Conservation (phyloP, 805 yeast species). For the Diddensiella caesifluorescens region DNA sequence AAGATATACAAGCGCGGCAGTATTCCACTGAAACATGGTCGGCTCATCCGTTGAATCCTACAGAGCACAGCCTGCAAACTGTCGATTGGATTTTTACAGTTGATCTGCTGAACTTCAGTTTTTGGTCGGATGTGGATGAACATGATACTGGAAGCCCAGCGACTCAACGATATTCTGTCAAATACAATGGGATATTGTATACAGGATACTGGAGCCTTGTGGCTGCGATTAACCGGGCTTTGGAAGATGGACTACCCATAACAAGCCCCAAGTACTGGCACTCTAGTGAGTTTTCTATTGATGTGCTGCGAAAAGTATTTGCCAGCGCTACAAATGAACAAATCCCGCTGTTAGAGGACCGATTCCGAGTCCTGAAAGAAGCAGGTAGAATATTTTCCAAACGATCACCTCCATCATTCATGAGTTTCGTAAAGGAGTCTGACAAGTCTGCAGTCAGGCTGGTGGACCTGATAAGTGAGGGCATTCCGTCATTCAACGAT, state of each 20-base stretch:
- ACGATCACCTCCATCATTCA: constrained; percentile 18
- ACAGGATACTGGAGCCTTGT: constrained; percentile 44
- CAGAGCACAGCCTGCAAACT: constrained; percentile 6
- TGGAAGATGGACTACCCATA: constrained; percentile 36
- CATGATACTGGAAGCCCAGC: constrained; percentile 29
- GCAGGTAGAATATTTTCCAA: constrained; percentile 32
- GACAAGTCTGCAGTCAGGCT: constrained; percentile 31
- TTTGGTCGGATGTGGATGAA: constrained; percentile 37
- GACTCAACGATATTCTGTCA: constrained; percentile 33
- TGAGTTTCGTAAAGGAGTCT: constrained; percentile 25
- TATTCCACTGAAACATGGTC: constrained; percentile 37
- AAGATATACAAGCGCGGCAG: constrained; percentile 25
- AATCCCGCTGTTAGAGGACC: constrained; percentile 34
- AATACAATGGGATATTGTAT: constrained; percentile 31
- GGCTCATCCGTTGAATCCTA: constrained; percentile 34
- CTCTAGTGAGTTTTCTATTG: constrained; percentile 23
- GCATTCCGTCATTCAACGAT: constrained; percentile 35
- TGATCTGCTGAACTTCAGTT: constrained; percentile 40
- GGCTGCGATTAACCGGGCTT: constrained; percentile 40
- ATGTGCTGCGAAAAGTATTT: constrained; percentile 28
- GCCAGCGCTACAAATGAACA: constrained; percentile 30
- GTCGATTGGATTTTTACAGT: constrained; percentile 40
- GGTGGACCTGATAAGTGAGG: constrained; percentile 27
- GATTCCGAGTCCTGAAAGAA: constrained; percentile 33
- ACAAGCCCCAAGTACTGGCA: constrained; percentile 36